Conservation (phyloP, 1,284 basidiomycete genomes). For the Fomitopsis betulina region DNA sequence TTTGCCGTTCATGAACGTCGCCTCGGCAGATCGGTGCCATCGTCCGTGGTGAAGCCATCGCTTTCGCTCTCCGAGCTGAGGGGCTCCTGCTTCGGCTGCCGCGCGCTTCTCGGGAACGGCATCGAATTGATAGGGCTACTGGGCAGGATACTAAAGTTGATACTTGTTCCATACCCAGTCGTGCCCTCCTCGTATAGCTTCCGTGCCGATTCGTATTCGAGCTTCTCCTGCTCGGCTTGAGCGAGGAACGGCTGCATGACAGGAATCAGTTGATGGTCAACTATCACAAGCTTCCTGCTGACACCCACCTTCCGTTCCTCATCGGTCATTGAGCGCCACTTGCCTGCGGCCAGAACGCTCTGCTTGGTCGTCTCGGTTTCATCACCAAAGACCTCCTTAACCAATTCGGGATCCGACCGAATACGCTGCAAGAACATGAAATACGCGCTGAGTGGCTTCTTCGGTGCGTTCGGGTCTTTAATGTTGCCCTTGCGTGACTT, state of each 20-base stretch:
- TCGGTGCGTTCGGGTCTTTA: slow-evolving; percentile 95
- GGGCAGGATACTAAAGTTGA: slow-evolving; percentile 75
- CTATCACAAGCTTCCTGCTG: background rate
- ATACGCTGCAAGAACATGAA: slow-evolving; percentile 94
- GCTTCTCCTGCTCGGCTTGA: slow-evolving; percentile 89
- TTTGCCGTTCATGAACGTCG: slow-evolving; percentile 2
- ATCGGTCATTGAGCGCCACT: slow-evolving; percentile 90
- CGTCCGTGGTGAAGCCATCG: slow-evolving; percentile 49
- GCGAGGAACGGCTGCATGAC: slow-evolving; percentile 75
- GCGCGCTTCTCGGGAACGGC: slow-evolving; percentile 38
- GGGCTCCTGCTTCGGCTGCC: slow-evolving; percentile 53
- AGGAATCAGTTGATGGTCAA: slow-evolving; percentile 1
- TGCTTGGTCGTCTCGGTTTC: slow-evolving; percentile 94
- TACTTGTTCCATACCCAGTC: slow-evolving; percentile 61
- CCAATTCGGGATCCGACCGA: slow-evolving; percentile 67
- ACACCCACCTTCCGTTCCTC: slow-evolving; percentile 79
- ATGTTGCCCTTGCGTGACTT: slow-evolving; percentile 93
- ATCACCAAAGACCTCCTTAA: slow-evolving; percentile 83
- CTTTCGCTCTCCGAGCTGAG: slow-evolving; percentile 58
- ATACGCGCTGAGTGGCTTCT: slow-evolving; percentile 93
- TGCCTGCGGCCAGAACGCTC: slow-evolving; percentile 88
- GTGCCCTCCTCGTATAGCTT: slow-evolving; percentile 81
- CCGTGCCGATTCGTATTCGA: slow-evolving; percentile 82
- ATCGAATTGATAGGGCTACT: slow-evolving; percentile 46
- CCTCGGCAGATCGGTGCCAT: slow-evolving; percentile 26